Conservation (phyloP, 2,329 filamentous ascomycete genomes). For the Neofusicoccum parvum region DNA sequence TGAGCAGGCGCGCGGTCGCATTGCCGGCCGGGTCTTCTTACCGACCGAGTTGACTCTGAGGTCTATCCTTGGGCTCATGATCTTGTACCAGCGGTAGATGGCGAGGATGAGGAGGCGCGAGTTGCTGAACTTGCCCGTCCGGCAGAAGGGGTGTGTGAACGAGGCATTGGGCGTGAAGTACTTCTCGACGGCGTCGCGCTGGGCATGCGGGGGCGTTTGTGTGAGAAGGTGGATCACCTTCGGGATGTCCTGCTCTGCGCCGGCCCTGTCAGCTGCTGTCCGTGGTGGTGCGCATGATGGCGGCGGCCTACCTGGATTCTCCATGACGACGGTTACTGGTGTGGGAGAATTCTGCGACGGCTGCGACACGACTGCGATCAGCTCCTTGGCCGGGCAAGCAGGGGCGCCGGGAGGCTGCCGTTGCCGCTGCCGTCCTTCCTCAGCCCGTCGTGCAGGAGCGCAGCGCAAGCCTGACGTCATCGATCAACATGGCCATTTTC, state of each 20-base stretch:
- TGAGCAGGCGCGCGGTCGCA: background rate
- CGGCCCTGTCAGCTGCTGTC: constrained; percentile 22
- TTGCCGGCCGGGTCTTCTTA: constrained; percentile 33
- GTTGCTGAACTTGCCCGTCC: constrained; percentile 61
- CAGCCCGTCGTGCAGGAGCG: background rate
- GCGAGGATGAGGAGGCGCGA: constrained; percentile 68
- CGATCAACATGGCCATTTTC: background rate
- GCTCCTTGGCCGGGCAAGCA: too few relatives aligned
- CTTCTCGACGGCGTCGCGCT: constrained; percentile 65
- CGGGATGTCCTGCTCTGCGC: constrained; percentile 60
- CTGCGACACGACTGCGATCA: too few relatives aligned
- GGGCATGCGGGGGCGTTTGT: constrained; percentile 66
- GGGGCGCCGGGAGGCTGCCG: too few relatives aligned
- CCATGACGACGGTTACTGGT: constrained; percentile 24
- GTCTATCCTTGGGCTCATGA: constrained; percentile 73
- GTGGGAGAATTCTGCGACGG: too few relatives aligned
- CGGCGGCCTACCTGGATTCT: constrained; percentile 33
- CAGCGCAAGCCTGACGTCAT: constrained; percentile 3
- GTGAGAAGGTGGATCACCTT: constrained; percentile 69
- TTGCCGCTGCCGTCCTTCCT: too few relatives aligned
- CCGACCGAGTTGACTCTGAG: constrained; percentile 65
- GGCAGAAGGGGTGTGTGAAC: constrained; percentile 79
- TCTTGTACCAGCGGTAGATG: constrained; percentile 76
- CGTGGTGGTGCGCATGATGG: background rate
- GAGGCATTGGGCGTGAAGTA: constrained; percentile 74